phyloP scores from a whole-genome alignment of 2,329 filamentous ascomycete species.

The Coleophoma cylindrospora region DNA sequence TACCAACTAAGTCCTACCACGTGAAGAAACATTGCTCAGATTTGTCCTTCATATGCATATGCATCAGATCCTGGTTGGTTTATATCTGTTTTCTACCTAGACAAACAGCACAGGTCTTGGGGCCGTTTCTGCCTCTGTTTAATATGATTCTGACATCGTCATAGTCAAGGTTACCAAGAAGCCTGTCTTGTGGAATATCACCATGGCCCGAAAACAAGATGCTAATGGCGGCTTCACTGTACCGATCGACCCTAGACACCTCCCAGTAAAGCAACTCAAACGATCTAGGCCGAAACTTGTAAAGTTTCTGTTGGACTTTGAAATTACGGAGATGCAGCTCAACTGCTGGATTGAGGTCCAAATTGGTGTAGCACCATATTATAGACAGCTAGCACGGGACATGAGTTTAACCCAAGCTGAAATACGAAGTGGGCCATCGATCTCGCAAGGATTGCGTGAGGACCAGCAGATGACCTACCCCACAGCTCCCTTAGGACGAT shows the following conservation, averaged over 20 bases:
- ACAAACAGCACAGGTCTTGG: too few species aligned
- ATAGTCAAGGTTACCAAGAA: constrained; percentile 7
- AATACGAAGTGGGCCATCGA: too few species aligned
- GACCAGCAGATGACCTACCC: too few species aligned
- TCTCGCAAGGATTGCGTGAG: too few species aligned
- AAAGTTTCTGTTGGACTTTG: background rate
- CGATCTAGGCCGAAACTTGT: constrained; percentile 4
- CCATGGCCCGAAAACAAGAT: constrained; percentile 8
- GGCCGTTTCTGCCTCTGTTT: too few species aligned
- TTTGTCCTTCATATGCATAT: too few species aligned
- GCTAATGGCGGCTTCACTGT: background rate
- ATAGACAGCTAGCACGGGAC: background rate
- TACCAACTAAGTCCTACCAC: background rate
- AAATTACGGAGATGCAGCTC: constrained; percentile 12
- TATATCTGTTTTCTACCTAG: too few species aligned
- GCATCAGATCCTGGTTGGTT: too few species aligned
- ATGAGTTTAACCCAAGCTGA: too few species aligned
- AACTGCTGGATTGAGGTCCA: background rate
- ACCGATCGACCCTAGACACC: background rate
- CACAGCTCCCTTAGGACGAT: too few species aligned
- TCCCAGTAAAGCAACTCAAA: constrained; percentile 3
- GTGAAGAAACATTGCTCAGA: background rate
- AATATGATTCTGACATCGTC: background rate
- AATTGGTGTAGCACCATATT: background rate
- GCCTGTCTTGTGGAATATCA: constrained; percentile 4